Conservation (phyloP, 495 filamentous ascomycete genomes). For the Penicillium bialowiezense region DNA sequence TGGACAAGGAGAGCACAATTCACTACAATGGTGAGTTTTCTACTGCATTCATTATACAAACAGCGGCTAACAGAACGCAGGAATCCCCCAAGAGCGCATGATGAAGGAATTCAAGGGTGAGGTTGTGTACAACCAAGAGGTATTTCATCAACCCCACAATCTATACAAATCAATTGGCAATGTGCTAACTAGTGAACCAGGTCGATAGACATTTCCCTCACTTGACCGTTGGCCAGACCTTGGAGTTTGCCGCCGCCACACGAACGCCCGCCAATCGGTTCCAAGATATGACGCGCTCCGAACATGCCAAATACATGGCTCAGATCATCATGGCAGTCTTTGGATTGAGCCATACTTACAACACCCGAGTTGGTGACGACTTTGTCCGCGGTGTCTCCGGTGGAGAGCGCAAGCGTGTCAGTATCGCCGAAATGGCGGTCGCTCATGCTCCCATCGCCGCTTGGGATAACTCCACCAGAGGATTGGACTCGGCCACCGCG, state of each 20-base stretch:
- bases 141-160: neutral
- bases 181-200: too few relatives aligned
- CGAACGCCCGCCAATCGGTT: conserved; percentile 41
- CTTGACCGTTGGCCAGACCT: conserved; percentile 60
- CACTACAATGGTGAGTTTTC: conserved; percentile 43
- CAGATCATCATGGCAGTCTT: conserved; percentile 59
- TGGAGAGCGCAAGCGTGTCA: conserved; percentile 72
- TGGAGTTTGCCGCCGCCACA: conserved; percentile 55
- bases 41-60: neutral
- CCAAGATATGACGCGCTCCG: conserved; percentile 39
- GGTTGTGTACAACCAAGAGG: conserved; percentile 57
- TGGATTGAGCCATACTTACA: conserved; percentile 54
- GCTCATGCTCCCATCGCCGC: conserved; percentile 65
- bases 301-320: conserved; percentile 40
- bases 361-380: conserved; percentile 41
- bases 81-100: conserved; percentile 23
- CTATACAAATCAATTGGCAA: too few relatives aligned
- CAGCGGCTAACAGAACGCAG: conserved; percentile 2
- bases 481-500: conserved; percentile 77
- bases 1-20: conserved; percentile 37
- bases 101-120: conserved; percentile 54
- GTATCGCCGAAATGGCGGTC: conserved; percentile 57
- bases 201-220: conserved; percentile 62
- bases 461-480: conserved; percentile 85
- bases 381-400: conserved; percentile 71